Percentiles rank a stretch among this genome's conserved stretches.
These are phyloP conservation scores for Hanseniaspora clermontiae DNA, from an alignment of 805 yeast species.

Conservation along the genomic window DNA sequence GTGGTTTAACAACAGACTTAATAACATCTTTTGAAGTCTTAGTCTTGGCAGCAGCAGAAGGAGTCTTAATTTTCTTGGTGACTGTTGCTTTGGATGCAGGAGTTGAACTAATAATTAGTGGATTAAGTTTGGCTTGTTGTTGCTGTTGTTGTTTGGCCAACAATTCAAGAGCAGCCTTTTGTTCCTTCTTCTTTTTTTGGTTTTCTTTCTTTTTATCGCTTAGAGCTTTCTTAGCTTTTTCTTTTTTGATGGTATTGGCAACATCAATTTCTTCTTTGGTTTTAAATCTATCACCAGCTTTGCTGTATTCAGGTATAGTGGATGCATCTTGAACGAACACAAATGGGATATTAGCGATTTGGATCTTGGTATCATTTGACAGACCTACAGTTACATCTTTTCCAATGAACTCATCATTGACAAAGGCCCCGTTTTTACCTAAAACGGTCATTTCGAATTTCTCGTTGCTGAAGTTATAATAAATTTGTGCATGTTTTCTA, in stretches of 20 bases:
- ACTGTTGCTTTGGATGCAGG: constrained; percentile 13
- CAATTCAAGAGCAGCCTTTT: constrained; percentile 13
- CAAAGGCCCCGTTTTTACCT: constrained; percentile 95
- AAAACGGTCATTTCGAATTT: constrained; percentile 81
- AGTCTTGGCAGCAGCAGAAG: not conserved
- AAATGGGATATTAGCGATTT: constrained; percentile 86
- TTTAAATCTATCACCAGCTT: constrained; percentile 8
- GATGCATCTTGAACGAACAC: constrained; percentile 71
- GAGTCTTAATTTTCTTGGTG: not conserved
- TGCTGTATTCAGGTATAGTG: constrained; percentile 19
- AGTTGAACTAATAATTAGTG: not conserved
- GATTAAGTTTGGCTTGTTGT: constrained; percentile 8
- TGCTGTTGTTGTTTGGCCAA: constrained; percentile 17
- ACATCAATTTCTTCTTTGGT: constrained; percentile 14
- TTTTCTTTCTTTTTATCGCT: constrained; percentile 11
- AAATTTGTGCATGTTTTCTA: constrained; percentile 86
- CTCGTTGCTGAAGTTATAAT: constrained; percentile 92
- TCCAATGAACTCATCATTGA: constrained; percentile 79
- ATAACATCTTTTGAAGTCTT: constrained; percentile 14
- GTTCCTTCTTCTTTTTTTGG: constrained; percentile 8
- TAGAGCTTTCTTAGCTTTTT: constrained; percentile 6
- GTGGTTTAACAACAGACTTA: constrained; percentile 17
- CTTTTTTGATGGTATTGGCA: constrained; percentile 12
- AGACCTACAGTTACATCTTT: constrained; percentile 85
- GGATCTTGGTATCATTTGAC: constrained; percentile 68